Evolutionary conservation across 1,284 basidiomycete species (phyloP).

Genomic region (Blastosporella zonata): DNA sequence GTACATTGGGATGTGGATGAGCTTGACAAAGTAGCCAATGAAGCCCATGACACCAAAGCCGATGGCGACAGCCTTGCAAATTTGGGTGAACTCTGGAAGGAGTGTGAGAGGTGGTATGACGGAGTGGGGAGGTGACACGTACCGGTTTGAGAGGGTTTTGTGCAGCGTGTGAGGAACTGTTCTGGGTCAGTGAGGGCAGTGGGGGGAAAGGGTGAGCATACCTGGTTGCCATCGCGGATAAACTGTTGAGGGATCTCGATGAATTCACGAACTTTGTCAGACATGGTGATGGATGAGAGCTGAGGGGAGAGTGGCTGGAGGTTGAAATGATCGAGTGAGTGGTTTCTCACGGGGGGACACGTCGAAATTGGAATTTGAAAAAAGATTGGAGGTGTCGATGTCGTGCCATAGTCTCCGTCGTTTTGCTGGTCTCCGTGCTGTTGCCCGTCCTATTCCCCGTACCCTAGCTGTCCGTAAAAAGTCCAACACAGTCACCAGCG

Average conservation of each 20-base stretch:
- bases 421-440: constrained; percentile 26
- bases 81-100: constrained; percentile 83
- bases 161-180: constrained; percentile 95
- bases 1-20: constrained; percentile 95
- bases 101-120: constrained; percentile 3
- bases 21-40: constrained; percentile 94
- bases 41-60: constrained; percentile 98
- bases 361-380: constrained; percentile 17
- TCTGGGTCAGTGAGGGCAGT: constrained; percentile 16
- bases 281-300: constrained; percentile 51
- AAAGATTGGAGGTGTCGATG: constrained; percentile 35
- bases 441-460: constrained; percentile 11
- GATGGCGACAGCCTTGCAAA: constrained; percentile 90
- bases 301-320: constrained; percentile 18
- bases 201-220: constrained; percentile 33
- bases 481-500: constrained; percentile 10
- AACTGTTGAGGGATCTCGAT: constrained; percentile 92
- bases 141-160: constrained; percentile 97
- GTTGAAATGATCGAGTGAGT: constrained; percentile 15
- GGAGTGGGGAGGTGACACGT: constrained; percentile 20
- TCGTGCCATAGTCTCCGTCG: constrained; percentile 39
- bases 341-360: constrained; percentile 24
- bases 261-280: constrained; percentile 89
- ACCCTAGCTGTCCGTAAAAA: constrained; percentile 12
- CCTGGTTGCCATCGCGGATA: constrained; percentile 90